Conservation (phyloP, 1,284 basidiomycete species). For the Trichosporon sp. region DNA sequence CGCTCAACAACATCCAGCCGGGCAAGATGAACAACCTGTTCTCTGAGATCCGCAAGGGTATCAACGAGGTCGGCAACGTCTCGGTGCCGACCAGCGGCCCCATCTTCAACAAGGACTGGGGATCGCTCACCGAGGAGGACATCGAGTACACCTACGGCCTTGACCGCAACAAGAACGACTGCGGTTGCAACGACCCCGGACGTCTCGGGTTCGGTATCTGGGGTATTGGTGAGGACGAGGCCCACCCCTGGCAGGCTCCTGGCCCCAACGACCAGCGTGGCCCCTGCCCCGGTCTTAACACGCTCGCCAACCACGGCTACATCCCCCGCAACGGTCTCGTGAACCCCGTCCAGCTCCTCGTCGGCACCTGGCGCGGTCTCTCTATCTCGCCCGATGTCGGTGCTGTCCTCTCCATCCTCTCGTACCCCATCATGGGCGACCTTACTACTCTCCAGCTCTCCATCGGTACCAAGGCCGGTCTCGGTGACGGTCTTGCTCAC, state of each 20-base stretch:
- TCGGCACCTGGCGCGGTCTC: constrained; percentile 25
- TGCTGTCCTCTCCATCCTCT: constrained; percentile 25
- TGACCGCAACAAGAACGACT: constrained; percentile 3
- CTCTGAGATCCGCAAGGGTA: constrained; percentile 7
- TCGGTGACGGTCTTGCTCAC: constrained; percentile 12
- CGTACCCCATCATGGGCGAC: constrained; percentile 35
- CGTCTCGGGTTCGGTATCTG: constrained; percentile 4
- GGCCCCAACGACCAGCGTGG: constrained; percentile 32
- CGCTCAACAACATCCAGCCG: constrained; percentile 6
- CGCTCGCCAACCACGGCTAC: constrained; percentile 39
- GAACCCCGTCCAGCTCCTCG: constrained; percentile 28
- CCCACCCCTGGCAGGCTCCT: constrained; percentile 28
- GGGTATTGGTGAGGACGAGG: constrained; percentile 17
- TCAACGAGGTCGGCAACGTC: constrained; percentile 7
- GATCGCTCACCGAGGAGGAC: background rate
- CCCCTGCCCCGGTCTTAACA: constrained; percentile 44
- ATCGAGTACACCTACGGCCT: constrained; percentile 9
- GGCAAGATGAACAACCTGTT: constrained; percentile 4
- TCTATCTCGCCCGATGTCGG: constrained; percentile 34
- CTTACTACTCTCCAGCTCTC: constrained; percentile 25
- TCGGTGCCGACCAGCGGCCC: background rate
- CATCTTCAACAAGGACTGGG: constrained; percentile 4
- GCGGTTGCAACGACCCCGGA: background rate
- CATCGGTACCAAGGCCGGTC: constrained; percentile 15
- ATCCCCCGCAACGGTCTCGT: constrained; percentile 34